Evolutionary conservation across 768 basidiomycete genomes (phyloP).

Genomic region (Panellus pusillus): DNA sequence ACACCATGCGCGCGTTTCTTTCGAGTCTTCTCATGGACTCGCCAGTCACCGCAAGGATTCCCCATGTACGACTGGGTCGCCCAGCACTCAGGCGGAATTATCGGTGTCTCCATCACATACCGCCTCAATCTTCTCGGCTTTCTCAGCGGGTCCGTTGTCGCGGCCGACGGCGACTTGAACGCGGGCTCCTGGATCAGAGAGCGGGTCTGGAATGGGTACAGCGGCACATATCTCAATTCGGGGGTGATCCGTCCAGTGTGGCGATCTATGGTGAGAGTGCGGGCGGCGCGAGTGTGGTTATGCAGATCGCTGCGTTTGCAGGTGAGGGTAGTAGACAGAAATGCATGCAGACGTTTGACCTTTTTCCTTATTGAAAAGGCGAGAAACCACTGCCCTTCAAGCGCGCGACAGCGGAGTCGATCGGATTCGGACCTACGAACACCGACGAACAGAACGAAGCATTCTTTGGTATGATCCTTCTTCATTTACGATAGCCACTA

Average conservation of each 20-base stretch:
- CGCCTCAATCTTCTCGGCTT: constrained; percentile 33
- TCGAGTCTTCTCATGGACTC: no score
- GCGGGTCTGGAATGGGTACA: constrained; percentile 42
- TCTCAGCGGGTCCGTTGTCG: constrained; percentile 30
- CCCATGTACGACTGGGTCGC: constrained; percentile 50
- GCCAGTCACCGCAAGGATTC: constrained; percentile 45
- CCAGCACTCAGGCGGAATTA: constrained; percentile 33
- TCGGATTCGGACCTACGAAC: constrained; percentile 40
- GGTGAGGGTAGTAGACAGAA: constrained; percentile 23
- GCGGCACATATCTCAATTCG: constrained; percentile 36
- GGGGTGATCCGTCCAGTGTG: constrained; percentile 33
- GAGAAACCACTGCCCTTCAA: constrained; percentile 38
- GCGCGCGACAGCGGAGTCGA: constrained; percentile 42
- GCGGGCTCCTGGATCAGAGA: constrained; percentile 43
- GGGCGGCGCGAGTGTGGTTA: constrained; percentile 44
- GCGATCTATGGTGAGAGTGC: constrained; percentile 41
- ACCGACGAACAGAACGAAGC: constrained; percentile 29
- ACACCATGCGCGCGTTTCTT: neutral
- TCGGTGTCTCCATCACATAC: constrained; percentile 36
- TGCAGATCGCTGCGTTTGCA: constrained; percentile 46
- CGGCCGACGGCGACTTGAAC: constrained; percentile 41
- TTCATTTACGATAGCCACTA: neutral
- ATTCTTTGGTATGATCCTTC: constrained; percentile 31
- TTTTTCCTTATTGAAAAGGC: constrained; percentile 18
- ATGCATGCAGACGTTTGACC: no score